These are phyloP conservation scores for Hericium alpestre DNA, from an alignment of 768 basidiomycete genomes.

Conservation along the genomic window DNA sequence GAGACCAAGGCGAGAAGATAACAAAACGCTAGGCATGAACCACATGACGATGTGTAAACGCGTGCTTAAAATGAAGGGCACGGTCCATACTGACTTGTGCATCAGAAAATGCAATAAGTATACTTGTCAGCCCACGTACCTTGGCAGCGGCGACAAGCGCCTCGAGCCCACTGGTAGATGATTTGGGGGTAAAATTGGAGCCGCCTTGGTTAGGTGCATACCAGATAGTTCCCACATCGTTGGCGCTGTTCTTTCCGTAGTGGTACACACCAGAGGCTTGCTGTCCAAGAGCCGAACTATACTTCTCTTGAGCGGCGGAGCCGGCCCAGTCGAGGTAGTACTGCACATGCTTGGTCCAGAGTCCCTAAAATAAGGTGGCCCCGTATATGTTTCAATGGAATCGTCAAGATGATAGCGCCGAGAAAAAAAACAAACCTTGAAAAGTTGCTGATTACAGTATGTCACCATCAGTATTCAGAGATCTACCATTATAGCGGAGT, in stretches of 20 bases:
- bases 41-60: not conserved
- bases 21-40: not conserved
- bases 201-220: constrained; percentile 21
- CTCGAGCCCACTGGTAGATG: constrained; percentile 9
- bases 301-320: constrained; percentile 34
- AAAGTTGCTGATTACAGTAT: not conserved
- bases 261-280: constrained; percentile 35
- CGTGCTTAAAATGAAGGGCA: not conserved
- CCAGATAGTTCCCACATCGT: constrained; percentile 32
- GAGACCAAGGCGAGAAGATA: no score
- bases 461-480: not conserved
- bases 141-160: constrained; percentile 9
- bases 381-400: no score
- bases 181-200: constrained; percentile 18
- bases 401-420: not conserved
- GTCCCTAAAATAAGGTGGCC: constrained; percentile 17
- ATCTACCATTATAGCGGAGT: not conserved
- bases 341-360: constrained; percentile 43
- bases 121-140: not conserved
- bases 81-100: not conserved
- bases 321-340: constrained; percentile 39
- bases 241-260: constrained; percentile 28
- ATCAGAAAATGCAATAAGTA: not conserved
- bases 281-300: constrained; percentile 22
- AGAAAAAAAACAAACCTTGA: constrained; percentile 26